Evolutionary conservation across 495 filamentous ascomycete genomes (phyloP).

Genomic region (Talaromyces wortmannii): DNA sequence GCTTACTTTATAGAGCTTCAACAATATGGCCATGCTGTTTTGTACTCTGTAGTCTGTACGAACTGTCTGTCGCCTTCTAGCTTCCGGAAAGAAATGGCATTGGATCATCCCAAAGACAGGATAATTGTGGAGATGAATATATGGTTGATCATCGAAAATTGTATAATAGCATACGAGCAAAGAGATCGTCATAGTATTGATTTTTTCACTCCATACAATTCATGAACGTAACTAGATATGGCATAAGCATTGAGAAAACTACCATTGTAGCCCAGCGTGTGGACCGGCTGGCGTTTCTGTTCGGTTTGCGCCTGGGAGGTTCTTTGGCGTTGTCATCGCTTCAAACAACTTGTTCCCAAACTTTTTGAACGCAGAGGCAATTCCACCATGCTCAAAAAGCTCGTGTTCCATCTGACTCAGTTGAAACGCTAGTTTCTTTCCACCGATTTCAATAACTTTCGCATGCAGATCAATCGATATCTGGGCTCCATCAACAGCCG

Average conservation of each 20-base stretch:
- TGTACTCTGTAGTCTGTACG: no score
- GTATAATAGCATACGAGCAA: no score
- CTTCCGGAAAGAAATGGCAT: no score
- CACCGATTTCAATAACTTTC: conserved; percentile 11
- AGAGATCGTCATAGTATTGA: no score
- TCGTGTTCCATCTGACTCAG: conserved; percentile 27
- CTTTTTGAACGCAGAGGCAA: conserved; percentile 22
- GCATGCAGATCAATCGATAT: conserved; percentile 21
- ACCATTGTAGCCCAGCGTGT: neutral
- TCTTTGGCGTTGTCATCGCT: conserved; percentile 11
- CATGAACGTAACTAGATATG: no score
- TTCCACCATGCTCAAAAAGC: conserved; percentile 22
- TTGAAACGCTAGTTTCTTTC: conserved; percentile 17
- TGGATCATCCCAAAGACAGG: no score
- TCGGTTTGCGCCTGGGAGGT: neutral
- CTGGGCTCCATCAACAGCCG: conserved; percentile 18
- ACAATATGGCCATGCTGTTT: no score
- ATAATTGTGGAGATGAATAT: no score
- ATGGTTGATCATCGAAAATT: no score
- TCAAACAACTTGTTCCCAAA: conserved; percentile 29
- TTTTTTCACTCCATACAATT: no score
- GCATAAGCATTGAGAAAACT: neutral
- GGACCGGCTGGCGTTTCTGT: neutral
- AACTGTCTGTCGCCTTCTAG: no score
- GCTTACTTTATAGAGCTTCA: no score